Base-by-base conservation (phyloP, 805 yeast species). In the Monosporozyma solicola region DNA sequence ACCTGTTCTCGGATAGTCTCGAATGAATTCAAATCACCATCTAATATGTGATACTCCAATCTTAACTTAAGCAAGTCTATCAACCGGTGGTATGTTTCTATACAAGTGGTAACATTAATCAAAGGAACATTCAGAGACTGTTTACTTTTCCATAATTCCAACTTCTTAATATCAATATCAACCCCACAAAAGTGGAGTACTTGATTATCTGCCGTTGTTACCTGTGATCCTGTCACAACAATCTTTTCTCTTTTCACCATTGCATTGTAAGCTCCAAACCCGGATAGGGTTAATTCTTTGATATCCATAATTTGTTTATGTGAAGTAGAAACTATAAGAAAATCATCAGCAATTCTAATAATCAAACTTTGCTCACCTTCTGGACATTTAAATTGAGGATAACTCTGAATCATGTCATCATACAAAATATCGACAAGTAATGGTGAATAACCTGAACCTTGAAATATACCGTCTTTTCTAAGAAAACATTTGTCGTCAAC, bases 261-360 rank as follows among this genome's bases (percentile, higher is more conserved):
- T 0, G 77, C 72, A 27, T 76, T 74, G 53, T 73, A 81, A 2
- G 73, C 73, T 0, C 66, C 60, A 49, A 79, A 72, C 2, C 79
- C 79, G 15, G 58, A 46, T 0, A 58, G 50, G 41, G 76, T 70
- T 7, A 65, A 24, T 1, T 53, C 54, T 47, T 64, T 59, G 43
- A 76, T 64, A 2, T 51, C 53, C 1, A 53, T 44, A 0, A 82
- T 74, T 10, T 64, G 60, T 0, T 54, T 50, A 10, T 59, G 29
- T 24, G 35, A 33, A 29, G 80, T 72, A 0, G 94, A 77, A 0
- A 91, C 67, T n/a, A 88, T 72, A 29, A 91, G 63, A 61, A 91
- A 91, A 64, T 91, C 98, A 68, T 91, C 98, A 0, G 89, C 95
- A 22, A 87, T 66, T 51, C 97, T 69, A 7, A 88, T 53, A 2